Base-by-base conservation (phyloP, 495 filamentous ascomycete species). In the Neurospora cerealis region DNA sequence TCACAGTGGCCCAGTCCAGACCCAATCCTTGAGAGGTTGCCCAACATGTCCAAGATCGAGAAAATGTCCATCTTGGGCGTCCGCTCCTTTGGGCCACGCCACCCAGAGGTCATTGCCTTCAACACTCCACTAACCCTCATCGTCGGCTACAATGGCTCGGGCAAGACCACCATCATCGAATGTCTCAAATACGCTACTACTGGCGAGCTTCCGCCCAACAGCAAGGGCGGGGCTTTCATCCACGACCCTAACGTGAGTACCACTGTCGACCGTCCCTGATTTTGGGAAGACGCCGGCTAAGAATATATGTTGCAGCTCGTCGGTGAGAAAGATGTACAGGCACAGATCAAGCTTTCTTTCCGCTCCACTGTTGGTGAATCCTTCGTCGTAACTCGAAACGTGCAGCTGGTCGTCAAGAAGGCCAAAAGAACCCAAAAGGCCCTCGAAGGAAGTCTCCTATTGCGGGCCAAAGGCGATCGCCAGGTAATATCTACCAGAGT, bases 141-240 rank as follows among this genome's bases (percentile, higher is more conserved):
- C 75, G 96, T 99, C 71, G 96, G 96, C 60, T 93, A 93, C 78
- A 99, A 99, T 86, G 96, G 96, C 72, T 97, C 95, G 10, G 96
- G 96, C 60, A 99, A 99, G 84, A 99, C 96, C 69, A 98, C 96
- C 66, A 97, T 99, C 80, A 98, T 99, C 83, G 96, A 99, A 81
- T 97, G 96, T 79, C 93, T 99, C 77, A 98, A 98, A 80, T 99
- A 97, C 91, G 95, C 92, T 62, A 97, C 96, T 40, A 98, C 94
- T 15, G 96, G 96, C 70, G 92, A 97, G 74, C 87, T 97, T 3
- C 96, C 96, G 34, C 94, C 95, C 37, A 97, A 97, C 84, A 96
- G 92, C 85, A 94, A 92, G 79, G 92, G 93, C 44, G 96, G 95
- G 38, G 95, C 96, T 69, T 99, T 98, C 80, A 94, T 99, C 72